Conservation (phyloP, 768 basidiomycete genomes). For the Krasilnikovozyma curviuscula region DNA sequence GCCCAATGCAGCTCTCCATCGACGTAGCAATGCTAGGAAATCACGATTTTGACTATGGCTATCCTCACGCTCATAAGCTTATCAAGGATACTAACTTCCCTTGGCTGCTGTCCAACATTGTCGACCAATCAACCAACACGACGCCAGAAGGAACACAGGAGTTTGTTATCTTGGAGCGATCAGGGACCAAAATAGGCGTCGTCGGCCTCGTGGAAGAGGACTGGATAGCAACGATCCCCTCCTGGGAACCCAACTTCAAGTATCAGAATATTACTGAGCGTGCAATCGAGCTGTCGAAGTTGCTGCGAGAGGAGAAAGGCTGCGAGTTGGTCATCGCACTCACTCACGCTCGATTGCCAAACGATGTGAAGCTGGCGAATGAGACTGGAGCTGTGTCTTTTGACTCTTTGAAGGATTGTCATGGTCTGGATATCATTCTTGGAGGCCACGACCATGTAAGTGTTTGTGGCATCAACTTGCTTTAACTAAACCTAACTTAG, state of each 20-base stretch:
- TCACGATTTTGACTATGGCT: slow-evolving; percentile 60
- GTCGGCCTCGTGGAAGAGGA: slow-evolving; percentile 82
- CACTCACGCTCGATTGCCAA: slow-evolving; percentile 53
- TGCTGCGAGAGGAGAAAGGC: slow-evolving; percentile 47
- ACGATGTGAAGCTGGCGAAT: slow-evolving; percentile 24
- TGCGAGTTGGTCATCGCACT: slow-evolving; percentile 73
- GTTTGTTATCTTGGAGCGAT: slow-evolving; percentile 47
- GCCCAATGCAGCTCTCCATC: not conserved
- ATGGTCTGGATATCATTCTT: slow-evolving; percentile 4
- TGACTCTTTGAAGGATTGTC: not conserved
- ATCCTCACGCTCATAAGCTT: slow-evolving; percentile 30
- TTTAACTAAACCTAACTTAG: not conserved
- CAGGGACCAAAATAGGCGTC: slow-evolving; percentile 52
- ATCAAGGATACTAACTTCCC: slow-evolving; percentile 58
- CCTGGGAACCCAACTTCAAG: slow-evolving; percentile 65
- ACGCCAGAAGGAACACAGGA: slow-evolving; percentile 45
- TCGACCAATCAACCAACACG: slow-evolving; percentile 43
- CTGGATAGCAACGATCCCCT: slow-evolving; percentile 71
- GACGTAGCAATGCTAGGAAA: no score
- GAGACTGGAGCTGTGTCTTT: slow-evolving; percentile 20
- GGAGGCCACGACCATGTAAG: slow-evolving; percentile 5
- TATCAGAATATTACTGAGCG: slow-evolving; percentile 57
- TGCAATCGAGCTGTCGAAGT: slow-evolving; percentile 49
- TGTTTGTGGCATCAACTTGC: not conserved
- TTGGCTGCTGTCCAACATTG: slow-evolving; percentile 63